A percentile compares a stretch with the other conserved stretches of the same genome.
phyloP scores from a whole-genome alignment of 1,284 basidiomycete species.

The Boletus mariae region DNA sequence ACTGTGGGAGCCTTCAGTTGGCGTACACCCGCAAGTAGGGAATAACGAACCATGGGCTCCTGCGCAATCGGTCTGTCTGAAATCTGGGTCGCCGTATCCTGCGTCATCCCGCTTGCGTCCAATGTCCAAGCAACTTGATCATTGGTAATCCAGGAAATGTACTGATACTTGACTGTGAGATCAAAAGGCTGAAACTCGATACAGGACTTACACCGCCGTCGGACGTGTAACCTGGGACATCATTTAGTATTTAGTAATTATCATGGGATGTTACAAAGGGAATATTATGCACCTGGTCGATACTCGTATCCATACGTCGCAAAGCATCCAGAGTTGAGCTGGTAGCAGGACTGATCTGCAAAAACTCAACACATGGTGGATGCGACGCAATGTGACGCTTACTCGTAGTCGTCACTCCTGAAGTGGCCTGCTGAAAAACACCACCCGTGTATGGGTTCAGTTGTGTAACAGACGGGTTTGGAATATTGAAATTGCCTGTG shows the following conservation, averaged over 20 bases:
- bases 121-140: conserved; percentile 73
- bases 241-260: conserved; percentile 6
- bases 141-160: conserved; percentile 78
- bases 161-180: conserved; percentile 39
- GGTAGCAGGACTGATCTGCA: conserved; percentile 33
- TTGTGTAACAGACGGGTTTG: conserved; percentile 36
- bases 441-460: conserved; percentile 46
- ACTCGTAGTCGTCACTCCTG: conserved; percentile 47
- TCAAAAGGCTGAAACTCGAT: conserved; percentile 20
- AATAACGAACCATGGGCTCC: conserved; percentile 70
- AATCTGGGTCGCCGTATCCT: conserved; percentile 65
- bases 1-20: conserved; percentile 36
- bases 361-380: conserved; percentile 4
- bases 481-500: conserved; percentile 40
- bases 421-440: conserved; percentile 63
- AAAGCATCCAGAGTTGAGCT: conserved; percentile 35
- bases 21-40: not conserved
- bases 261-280: conserved; percentile 13
- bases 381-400: not conserved
- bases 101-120: conserved; percentile 65
- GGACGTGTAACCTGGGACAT: conserved; percentile 26
- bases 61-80: conserved; percentile 72
- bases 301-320: conserved; percentile 57
- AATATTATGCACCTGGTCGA: conserved; percentile 35
- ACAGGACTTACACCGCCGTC: conserved; percentile 26